Conservation (phyloP, 2,329 filamentous ascomycete species). For the Zalaria obscura region DNA sequence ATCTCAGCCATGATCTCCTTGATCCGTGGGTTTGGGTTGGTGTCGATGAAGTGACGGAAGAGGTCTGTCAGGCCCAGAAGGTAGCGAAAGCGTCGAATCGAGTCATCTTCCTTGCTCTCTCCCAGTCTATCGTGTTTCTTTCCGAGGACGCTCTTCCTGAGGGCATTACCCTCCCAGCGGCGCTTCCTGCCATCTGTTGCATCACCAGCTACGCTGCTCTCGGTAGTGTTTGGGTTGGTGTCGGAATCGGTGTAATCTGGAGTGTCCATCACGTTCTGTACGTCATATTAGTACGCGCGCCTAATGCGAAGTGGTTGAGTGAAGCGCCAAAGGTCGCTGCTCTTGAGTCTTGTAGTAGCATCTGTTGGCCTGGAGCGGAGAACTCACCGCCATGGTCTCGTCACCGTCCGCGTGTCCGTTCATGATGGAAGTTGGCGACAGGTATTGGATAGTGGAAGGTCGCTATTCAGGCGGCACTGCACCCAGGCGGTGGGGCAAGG, state of each 20-base stretch:
- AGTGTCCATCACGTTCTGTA: conserved; percentile 26
- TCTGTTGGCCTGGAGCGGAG: neutral
- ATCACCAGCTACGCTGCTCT: conserved; percentile 78
- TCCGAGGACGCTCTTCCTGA: conserved; percentile 83
- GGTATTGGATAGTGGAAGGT: no score
- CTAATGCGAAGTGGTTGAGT: no score
- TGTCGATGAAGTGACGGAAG: conserved; percentile 97
- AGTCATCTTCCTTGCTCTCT: conserved; percentile 94
- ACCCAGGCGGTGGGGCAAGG: no score
- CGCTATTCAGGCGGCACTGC: no score
- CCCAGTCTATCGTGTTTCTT: conserved; percentile 88
- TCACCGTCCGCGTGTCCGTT: conserved; percentile 8
- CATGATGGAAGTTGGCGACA: conserved; percentile 2
- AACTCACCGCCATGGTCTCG: conserved; percentile 6
- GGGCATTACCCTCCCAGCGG: conserved; percentile 73
- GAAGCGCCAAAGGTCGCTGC: no score
- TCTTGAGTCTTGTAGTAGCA: no score
- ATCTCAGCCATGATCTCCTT: conserved; percentile 90
- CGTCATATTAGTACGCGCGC: no score
- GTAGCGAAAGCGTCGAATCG: conserved; percentile 85
- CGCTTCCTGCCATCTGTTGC: conserved; percentile 65
- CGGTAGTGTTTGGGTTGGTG: conserved; percentile 52
- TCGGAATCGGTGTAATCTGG: conserved; percentile 54
- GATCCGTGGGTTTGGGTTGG: conserved; percentile 88
- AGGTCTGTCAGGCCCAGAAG: conserved; percentile 88